Conservation (phyloP, 805 yeast species). For the Nakazawaea pomicola region DNA sequence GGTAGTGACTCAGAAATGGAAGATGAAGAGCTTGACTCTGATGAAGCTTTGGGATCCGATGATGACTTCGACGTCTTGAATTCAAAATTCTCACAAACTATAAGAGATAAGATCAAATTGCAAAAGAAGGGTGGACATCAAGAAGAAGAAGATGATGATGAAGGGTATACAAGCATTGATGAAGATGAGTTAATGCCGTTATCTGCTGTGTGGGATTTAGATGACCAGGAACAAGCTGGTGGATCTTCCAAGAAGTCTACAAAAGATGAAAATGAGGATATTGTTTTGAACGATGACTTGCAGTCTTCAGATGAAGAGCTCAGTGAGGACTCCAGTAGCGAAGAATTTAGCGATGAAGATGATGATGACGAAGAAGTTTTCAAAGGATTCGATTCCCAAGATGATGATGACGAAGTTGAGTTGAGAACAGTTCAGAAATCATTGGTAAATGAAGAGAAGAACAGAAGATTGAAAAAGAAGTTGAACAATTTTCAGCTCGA, state of each 20-base stretch:
- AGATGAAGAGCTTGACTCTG: conserved; percentile 49
- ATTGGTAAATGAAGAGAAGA: conserved; percentile 30
- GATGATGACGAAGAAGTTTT: conserved; percentile 20
- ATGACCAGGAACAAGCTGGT: conserved; percentile 41
- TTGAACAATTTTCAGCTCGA: conserved; percentile 47
- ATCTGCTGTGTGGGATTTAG: conserved; percentile 88
- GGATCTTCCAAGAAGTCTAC: conserved; percentile 17
- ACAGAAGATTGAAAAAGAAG: conserved; percentile 35
- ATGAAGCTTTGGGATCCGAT: conserved; percentile 83
- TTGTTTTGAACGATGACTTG: conserved; percentile 25
- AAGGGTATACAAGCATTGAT: conserved; percentile 69
- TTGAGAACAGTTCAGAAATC: conserved; percentile 42
- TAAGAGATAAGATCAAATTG: conserved; percentile 49
- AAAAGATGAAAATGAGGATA: conserved; percentile 18
- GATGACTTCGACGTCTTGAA: conserved; percentile 60
- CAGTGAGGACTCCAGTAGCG: conserved; percentile 17
- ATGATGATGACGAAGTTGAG: conserved; percentile 47
- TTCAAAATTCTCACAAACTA: conserved; percentile 64
- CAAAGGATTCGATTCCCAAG: conserved; percentile 26
- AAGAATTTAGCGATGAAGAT: conserved; percentile 20
- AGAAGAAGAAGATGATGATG: conserved; percentile 47
- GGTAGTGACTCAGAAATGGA: conserved; percentile 25
- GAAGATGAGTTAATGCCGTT: conserved; percentile 70
- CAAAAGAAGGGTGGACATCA: conserved; percentile 28
- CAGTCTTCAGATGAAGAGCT: conserved; percentile 20